Percentiles rank a stretch among this genome's conserved stretches.
Conservation (phyloP, 2,329 filamentous ascomycete genomes). For the Leptographium radiaticola region DNA sequence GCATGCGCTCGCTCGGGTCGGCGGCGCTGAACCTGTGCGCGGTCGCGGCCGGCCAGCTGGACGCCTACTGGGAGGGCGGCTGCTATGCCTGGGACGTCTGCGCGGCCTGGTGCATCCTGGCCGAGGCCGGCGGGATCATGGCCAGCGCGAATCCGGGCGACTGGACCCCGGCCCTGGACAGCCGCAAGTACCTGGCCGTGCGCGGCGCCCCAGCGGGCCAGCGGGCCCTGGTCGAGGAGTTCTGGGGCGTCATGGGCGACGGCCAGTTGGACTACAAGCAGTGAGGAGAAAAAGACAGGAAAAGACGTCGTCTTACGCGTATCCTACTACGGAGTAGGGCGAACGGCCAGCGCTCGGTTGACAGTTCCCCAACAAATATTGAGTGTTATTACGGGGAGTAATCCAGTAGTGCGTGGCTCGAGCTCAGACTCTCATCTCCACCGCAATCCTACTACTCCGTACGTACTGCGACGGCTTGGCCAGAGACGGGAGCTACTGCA, state of each 20-base stretch:
- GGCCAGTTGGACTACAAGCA: conserved; percentile 29
- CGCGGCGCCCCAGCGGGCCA: conserved; percentile 46
- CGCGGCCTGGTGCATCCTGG: conserved; percentile 65
- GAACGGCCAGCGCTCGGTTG: too few relatives aligned
- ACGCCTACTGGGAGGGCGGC: conserved; percentile 72
- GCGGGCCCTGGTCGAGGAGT: conserved; percentile 48
- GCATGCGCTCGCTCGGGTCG: conserved; percentile 54
- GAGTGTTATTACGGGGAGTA: too few relatives aligned
- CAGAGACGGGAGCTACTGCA: too few relatives aligned
- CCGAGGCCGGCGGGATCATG: conserved; percentile 62
- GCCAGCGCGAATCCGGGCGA: conserved; percentile 60
- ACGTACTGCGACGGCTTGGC: too few relatives aligned
- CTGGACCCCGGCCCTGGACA: conserved; percentile 51
- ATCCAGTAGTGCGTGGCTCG: too few relatives aligned
- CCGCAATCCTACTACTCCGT: too few relatives aligned
- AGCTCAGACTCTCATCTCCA: too few relatives aligned
- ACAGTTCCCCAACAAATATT: too few relatives aligned
- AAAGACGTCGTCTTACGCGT: not conserved
- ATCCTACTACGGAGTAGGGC: not conserved
- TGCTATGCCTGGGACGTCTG: conserved; percentile 82
- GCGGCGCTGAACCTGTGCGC: conserved; percentile 65
- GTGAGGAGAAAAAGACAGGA: conserved; percentile 4
- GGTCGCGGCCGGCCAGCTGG: conserved; percentile 57
- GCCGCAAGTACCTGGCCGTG: conserved; percentile 49
- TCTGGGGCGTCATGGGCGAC: conserved; percentile 48